Evolutionary conservation across 2,329 filamentous ascomycete genomes (phyloP).

Genomic region (Graphiopsis chlorocephala): DNA sequence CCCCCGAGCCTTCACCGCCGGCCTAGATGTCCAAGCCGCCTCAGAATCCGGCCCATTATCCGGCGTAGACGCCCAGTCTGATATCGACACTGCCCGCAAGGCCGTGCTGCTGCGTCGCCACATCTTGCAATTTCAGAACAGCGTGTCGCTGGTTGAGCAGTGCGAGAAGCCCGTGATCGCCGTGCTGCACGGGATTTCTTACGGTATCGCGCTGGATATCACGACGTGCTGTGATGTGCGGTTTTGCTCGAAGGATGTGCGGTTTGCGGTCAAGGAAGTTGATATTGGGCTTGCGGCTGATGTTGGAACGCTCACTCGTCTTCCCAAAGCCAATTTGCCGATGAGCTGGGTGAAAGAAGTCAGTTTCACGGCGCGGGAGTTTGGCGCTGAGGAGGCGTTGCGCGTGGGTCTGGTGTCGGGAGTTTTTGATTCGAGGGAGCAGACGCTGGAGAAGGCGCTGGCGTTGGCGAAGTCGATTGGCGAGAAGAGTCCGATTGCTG

Average conservation of each 20-base stretch:
- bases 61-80: background rate
- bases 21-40: slow-evolving; percentile 66
- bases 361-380: slow-evolving; percentile 67
- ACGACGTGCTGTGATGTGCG: slow-evolving; percentile 68
- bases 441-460: slow-evolving; percentile 61
- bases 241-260: slow-evolving; percentile 55
- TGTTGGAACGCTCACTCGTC: slow-evolving; percentile 69
- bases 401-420: slow-evolving; percentile 67
- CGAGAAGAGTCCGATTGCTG: slow-evolving; percentile 81
- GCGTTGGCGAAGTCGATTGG: slow-evolving; percentile 65
- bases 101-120: slow-evolving; percentile 56
- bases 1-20: slow-evolving; percentile 78
- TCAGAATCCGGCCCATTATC: slow-evolving; percentile 16
- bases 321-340: slow-evolving; percentile 71
- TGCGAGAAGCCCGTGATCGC: slow-evolving; percentile 91
- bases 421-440: slow-evolving; percentile 60
- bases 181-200: slow-evolving; percentile 73
- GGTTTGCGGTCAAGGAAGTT: slow-evolving; percentile 74
- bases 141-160: slow-evolving; percentile 71
- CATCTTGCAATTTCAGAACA: slow-evolving; percentile 76
- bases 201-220: slow-evolving; percentile 73
- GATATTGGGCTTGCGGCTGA: slow-evolving; percentile 79
- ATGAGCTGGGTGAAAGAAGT: slow-evolving; percentile 79
- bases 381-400: slow-evolving; percentile 66
- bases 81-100: slow-evolving; percentile 29